phyloP scores from a whole-genome alignment of 2,329 filamentous ascomycete genomes.

The Pestalotiopsis sp. region DNA sequence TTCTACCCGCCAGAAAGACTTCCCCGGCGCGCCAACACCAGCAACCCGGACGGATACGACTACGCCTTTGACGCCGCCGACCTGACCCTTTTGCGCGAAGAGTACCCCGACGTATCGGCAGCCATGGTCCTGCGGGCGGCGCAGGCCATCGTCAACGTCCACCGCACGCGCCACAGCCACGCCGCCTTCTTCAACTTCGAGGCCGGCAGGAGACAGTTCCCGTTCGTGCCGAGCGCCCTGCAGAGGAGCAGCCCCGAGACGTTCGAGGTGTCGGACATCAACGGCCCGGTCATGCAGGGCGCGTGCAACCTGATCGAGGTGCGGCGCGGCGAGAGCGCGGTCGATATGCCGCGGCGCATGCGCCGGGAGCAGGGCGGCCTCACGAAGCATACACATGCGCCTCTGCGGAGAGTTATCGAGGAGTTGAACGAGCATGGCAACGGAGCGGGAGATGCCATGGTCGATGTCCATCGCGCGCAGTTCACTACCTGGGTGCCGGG shows the following conservation, averaged over 20 bases:
- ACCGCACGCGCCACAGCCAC: background rate
- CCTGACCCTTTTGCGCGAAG: background rate
- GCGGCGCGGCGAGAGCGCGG: background rate
- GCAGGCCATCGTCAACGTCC: background rate
- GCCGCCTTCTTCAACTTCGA: background rate
- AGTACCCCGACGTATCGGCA: background rate
- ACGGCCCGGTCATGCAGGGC: background rate
- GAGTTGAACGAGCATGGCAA: background rate
- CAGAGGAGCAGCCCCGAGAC: background rate
- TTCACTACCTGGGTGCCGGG: background rate
- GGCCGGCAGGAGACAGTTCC: background rate
- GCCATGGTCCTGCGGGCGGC: background rate
- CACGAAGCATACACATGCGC: background rate
- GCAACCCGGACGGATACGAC: background rate
- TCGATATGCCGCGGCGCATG: background rate
- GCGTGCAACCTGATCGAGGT: background rate
- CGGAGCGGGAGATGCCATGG: background rate
- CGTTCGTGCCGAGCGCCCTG: background rate
- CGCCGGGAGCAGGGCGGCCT: background rate
- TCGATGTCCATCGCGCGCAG: background rate
- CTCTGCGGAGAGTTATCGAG: background rate
- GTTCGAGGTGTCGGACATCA: constrained; percentile 1
- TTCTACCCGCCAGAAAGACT: background rate
- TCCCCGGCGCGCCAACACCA: background rate
- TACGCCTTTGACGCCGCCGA: background rate